Evolutionary conservation across 129 eudicot genomes (phyloP), one percentile per base, ranked within the genome.

Genomic region (Lactuca sativa): DNA sequence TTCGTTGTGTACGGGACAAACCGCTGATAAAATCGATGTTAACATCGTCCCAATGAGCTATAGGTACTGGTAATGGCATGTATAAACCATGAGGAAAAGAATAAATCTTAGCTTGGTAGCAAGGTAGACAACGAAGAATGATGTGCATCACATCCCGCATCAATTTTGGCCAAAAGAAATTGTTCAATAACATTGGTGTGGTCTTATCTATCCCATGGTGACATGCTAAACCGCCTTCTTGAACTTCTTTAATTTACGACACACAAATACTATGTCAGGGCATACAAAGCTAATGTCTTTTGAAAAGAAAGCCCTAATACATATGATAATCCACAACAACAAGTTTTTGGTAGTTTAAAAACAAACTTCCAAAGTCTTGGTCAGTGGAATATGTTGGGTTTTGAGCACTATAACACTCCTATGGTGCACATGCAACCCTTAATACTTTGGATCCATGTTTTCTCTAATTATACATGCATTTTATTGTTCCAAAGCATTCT

Each of bases 1-100:
- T 4, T 4, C 43, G 43, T 38, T 38, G 43, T 5, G 43, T 38
- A 38, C 43, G 3, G 43, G 43, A 7, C 6, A 38, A 33, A 33
- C 37, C 43, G 43, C 3, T 38, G 43, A 5, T 33, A 33, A 33
- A 66, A 13, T 78, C 71, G 31, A 67, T 59, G 7, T 59, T 58
- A 5, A 80, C 31, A 30, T 80, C 73, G 6, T 62, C 59, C 62
- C 72, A 69, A 5, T 68, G 79, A 0, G 54, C 3, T 4, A 12
- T 2, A 0, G 64, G 74, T 2, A 66, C 36, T 0, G 36, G 71
- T 0, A 67, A 5, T 2, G 64, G 70, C 34, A 58, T 47, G 11
- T 72, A 72, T 3, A 64, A 31, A 0, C 82, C 69, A 3, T 54
- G 55, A n/a, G 67, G 75, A 43, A 7, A 57, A 11, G 60, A 51